A percentile compares a stretch with the other conserved stretches of the same genome.
These are phyloP conservation scores for Apophysomyces sp. DNA, from an alignment of 371 early-diverging fungal genomes.

Conservation along the genomic window DNA sequence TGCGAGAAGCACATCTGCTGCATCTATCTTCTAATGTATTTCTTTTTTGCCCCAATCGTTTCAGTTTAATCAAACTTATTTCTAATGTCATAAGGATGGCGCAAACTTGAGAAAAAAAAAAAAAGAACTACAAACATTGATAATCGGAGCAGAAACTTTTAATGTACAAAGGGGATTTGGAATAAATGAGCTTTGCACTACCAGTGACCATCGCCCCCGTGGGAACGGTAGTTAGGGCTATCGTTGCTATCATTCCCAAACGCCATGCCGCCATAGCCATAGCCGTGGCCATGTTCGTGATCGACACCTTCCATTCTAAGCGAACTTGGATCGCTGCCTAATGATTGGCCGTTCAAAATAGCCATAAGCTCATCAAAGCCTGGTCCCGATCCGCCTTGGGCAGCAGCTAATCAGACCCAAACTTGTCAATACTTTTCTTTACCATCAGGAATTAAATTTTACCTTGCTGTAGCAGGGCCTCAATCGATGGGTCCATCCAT, in stretches of 20 bases:
- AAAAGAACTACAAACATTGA: neutral
- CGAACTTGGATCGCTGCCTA: neutral
- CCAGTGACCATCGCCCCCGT: neutral
- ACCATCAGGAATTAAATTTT: neutral
- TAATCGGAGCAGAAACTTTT: neutral
- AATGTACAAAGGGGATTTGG: slow-evolving; percentile 8
- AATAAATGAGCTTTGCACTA: slow-evolving; percentile 1
- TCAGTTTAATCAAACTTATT: no score
- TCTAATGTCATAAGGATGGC: no score
- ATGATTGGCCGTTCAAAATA: slow-evolving; percentile 15
- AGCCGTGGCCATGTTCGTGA: neutral
- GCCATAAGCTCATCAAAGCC: slow-evolving; percentile 10
- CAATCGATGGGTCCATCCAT: neutral
- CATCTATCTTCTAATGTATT: neutral
- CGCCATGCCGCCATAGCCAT: slow-evolving; percentile 7
- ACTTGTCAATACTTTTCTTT: no score
- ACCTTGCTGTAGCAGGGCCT: slow-evolving; percentile 12
- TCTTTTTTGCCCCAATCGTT: no score
- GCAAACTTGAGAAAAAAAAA: neutral
- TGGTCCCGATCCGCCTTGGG: slow-evolving; percentile 3
- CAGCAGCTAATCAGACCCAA: neutral
- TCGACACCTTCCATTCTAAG: slow-evolving; percentile 9
- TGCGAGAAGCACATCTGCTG: neutral
- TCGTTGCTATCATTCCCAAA: slow-evolving; percentile 12
- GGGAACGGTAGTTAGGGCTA: neutral